Evolutionary conservation across 2,329 filamentous ascomycete genomes (phyloP).

Genomic region (Orbilia javanica): DNA sequence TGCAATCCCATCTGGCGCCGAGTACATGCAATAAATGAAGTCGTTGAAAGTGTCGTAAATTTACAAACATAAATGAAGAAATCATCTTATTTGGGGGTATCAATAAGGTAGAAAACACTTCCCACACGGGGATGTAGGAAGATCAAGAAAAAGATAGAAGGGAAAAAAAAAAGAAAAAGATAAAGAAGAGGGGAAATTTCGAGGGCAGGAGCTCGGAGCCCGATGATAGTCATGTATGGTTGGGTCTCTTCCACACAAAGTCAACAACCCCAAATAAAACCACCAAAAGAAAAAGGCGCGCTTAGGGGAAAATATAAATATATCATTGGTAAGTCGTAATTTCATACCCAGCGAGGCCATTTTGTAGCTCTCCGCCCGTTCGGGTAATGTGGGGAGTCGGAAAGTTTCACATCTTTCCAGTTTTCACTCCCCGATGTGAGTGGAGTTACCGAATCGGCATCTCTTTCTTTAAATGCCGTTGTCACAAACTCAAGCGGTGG

Average conservation of each 20-base stretch:
- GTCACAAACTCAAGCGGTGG: conserved; percentile 46
- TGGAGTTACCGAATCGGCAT: conserved; percentile 34
- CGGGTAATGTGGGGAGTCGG: conserved; percentile 6
- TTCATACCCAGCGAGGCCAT: conserved; percentile 41
- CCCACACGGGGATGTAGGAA: neutral
- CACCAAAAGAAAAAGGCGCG: conserved; percentile 6
- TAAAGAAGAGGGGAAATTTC: neutral
- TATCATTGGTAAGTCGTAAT: conserved; percentile 14
- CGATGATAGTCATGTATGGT: too few relatives aligned
- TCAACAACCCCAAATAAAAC: neutral
- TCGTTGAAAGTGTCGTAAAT: neutral
- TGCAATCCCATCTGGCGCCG: neutral
- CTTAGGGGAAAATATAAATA: too few relatives aligned
- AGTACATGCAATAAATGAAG: neutral
- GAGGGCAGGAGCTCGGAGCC: neutral
- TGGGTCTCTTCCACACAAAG: too few relatives aligned
- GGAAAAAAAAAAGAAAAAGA: neutral
- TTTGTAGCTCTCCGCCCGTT: conserved; percentile 18
- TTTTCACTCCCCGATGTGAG: conserved; percentile 27
- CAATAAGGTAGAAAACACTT: neutral
- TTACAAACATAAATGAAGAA: neutral
- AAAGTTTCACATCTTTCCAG: conserved; percentile 35
- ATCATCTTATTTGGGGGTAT: neutral
- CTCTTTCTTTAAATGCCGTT: conserved; percentile 35
- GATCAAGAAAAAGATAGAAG: neutral